Percentiles rank a stretch among this genome's conserved stretches.
phyloP scores from a whole-genome alignment of 371 early-diverging fungal species.

The Mucor indicus region DNA sequence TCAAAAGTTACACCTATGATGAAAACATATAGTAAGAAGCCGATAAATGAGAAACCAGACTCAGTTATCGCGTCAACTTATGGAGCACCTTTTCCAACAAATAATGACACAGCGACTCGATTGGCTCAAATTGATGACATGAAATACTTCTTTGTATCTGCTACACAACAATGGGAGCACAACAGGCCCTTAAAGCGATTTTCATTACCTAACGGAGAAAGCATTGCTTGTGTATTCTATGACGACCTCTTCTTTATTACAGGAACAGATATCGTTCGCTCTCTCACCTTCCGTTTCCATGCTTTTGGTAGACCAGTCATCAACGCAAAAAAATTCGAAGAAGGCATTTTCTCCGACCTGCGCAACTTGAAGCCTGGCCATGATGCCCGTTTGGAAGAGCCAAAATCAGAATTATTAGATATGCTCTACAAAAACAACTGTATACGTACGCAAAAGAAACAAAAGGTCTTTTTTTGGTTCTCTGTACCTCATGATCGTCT shows the following conservation, averaged over 20 bases:
- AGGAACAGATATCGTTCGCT: slow-evolving; percentile 98
- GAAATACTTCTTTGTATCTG: slow-evolving; percentile 58
- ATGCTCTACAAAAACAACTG: slow-evolving; percentile 98
- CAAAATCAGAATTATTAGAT: slow-evolving; percentile 95
- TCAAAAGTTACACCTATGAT: slow-evolving; percentile 8
- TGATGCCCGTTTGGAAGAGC: slow-evolving; percentile 96
- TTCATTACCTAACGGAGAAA: slow-evolving; percentile 80
- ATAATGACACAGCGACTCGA: slow-evolving; percentile 22
- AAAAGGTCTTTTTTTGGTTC: slow-evolving; percentile 99
- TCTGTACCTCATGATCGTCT: slow-evolving; percentile 97
- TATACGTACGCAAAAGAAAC: slow-evolving; percentile 99
- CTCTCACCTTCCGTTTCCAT: slow-evolving; percentile 93
- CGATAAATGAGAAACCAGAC: slow-evolving; percentile 4
- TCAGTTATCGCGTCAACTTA: slow-evolving; percentile 16
- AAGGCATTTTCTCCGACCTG: slow-evolving; percentile 98
- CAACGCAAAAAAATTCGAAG: slow-evolving; percentile 98
- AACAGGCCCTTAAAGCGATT: slow-evolving; percentile 63
- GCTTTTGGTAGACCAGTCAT: slow-evolving; percentile 87
- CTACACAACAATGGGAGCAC: slow-evolving; percentile 57
- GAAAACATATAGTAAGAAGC: slow-evolving; percentile 21
- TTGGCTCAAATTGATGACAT: slow-evolving; percentile 52
- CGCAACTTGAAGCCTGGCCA: slow-evolving; percentile 97
- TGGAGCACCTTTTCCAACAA: slow-evolving; percentile 19
- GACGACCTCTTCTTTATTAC: slow-evolving; percentile 91
- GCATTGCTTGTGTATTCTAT: slow-evolving; percentile 89